Evolutionary conservation across 164 flowering plant species (phyloP).

Genomic region (Sedum album): DNA sequence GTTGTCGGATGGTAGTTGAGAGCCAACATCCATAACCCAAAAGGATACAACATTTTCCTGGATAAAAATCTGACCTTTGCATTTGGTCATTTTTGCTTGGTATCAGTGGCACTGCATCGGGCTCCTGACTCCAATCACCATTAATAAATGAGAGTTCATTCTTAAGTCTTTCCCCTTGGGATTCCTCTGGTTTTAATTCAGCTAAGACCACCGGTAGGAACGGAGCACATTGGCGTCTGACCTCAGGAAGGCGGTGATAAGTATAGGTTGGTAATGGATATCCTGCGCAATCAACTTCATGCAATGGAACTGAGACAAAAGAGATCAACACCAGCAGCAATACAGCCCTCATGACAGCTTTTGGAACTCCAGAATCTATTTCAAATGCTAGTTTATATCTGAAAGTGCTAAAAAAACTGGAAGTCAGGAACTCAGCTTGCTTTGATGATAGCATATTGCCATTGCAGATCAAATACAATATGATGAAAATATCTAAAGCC

Average conservation of each 20-base stretch:
- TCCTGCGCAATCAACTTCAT: neutral
- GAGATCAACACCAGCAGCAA: neutral
- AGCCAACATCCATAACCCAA: conserved; percentile 9
- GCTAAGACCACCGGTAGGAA: conserved; percentile 8
- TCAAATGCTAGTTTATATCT: neutral
- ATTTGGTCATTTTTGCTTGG: neutral
- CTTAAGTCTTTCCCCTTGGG: neutral
- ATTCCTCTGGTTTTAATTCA: conserved; percentile 1
- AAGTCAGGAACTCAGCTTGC: neutral
- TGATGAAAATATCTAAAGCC: too few relatives aligned
- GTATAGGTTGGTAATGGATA: neutral
- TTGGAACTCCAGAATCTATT: neutral
- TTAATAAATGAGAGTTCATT: conserved; percentile 2
- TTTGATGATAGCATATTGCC: neutral
- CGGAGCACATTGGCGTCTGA: conserved; percentile 1
- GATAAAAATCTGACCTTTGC: neutral
- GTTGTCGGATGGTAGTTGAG: neutral
- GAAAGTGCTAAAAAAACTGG: neutral
- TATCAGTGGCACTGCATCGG: conserved; percentile 9
- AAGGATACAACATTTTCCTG: conserved; percentile 6
- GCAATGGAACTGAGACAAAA: neutral
- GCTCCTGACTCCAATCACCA: conserved; percentile 11
- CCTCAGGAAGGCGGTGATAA: conserved; percentile 7
- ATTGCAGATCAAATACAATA: neutral
- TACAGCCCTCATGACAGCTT: neutral